Evolutionary conservation across 208 protist species (phyloP).

Genomic region (Herpetomonas samuelpessoai): DNA sequence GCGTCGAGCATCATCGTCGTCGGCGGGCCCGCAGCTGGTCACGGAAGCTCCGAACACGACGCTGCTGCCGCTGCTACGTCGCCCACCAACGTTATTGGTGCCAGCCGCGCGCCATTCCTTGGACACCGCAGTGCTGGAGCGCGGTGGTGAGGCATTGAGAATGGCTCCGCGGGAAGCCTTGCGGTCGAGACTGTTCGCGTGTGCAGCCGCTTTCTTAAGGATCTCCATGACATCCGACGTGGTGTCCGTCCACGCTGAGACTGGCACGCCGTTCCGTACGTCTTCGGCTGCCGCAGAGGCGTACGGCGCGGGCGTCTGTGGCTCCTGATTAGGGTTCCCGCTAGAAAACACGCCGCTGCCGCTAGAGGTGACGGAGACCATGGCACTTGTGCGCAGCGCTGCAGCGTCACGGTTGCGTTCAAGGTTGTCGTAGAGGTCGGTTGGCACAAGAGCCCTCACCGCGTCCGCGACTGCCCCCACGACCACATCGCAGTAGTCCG

Average conservation of each 20-base stretch:
- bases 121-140: conserved; percentile 20
- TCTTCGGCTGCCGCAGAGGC: neutral
- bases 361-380: conserved; percentile 1
- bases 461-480: conserved; percentile 40
- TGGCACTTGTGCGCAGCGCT: conserved; percentile 3
- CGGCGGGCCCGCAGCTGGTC: neutral
- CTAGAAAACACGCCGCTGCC: neutral
- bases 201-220: conserved; percentile 59
- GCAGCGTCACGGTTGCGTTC: conserved; percentile 44
- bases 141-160: conserved; percentile 67
- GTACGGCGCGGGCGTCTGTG: conserved; percentile 9
- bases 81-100: neutral
- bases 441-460: conserved; percentile 54
- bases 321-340: neutral
- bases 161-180: conserved; percentile 82
- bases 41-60: neutral
- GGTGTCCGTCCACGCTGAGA: conserved; percentile 17
- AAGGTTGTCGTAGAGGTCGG: conserved; percentile 74
- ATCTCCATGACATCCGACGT: conserved; percentile 66
- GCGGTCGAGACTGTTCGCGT: conserved; percentile 76
- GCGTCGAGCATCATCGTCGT: neutral
- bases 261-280: neutral
- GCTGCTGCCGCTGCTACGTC: neutral
- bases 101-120: conserved; percentile 16
- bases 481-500: conserved; percentile 48